Evolutionary conservation across 495 filamentous ascomycete species (phyloP).

Genomic region (Daldinia loculata): DNA sequence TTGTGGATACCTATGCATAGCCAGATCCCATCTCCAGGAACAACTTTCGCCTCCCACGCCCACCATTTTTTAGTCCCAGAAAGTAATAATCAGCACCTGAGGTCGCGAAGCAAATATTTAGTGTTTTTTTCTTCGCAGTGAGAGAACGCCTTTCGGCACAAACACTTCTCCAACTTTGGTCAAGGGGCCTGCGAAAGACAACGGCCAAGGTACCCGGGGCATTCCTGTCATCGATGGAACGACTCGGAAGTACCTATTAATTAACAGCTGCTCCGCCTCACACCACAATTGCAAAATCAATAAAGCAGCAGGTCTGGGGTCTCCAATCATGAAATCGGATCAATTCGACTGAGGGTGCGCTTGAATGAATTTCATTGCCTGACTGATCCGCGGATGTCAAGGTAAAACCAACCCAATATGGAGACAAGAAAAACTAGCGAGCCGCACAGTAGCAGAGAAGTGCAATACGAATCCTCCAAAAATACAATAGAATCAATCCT

Average conservation of each 20-base stretch:
- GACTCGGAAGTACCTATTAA: slow-evolving; percentile 25
- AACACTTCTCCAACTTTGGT: not conserved
- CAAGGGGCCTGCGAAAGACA: not conserved
- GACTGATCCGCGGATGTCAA: slow-evolving; percentile 4
- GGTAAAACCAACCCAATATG: not conserved
- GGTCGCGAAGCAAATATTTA: not conserved
- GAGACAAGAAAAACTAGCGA: slow-evolving; percentile 18
- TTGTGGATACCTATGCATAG: not conserved
- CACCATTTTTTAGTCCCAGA: slow-evolving; percentile 16
- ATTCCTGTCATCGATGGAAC: not conserved
- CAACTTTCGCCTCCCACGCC: slow-evolving; percentile 25
- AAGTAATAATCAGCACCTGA: not conserved
- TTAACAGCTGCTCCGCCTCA: slow-evolving; percentile 14
- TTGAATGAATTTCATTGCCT: slow-evolving; percentile 8
- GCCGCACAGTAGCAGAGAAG: not conserved
- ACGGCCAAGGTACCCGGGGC: not conserved
- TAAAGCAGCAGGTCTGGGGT: not conserved
- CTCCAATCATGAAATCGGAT: slow-evolving; percentile 7
- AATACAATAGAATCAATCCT: slow-evolving; percentile 26
- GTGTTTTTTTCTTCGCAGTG: not conserved
- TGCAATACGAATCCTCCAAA: slow-evolving; percentile 11
- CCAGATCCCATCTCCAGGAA: slow-evolving; percentile 17
- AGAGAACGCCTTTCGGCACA: not conserved
- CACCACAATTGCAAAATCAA: not conserved
- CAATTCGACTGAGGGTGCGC: not conserved